Base-by-base conservation (phyloP, 1,139 yeast species). In the Wickerhamomyces sp. region DNA sequence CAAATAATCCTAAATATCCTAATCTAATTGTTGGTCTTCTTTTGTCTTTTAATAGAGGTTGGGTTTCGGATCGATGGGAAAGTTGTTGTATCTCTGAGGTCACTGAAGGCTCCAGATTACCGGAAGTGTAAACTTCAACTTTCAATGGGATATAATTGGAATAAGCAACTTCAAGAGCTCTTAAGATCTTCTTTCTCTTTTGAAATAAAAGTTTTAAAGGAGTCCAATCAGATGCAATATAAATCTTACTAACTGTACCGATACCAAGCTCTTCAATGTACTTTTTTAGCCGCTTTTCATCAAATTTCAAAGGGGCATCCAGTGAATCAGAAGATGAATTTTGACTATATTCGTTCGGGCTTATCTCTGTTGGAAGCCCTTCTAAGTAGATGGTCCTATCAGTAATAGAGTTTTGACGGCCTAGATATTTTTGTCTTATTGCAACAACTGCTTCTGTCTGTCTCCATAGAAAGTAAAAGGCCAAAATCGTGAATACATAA, bases 321-420 rank as follows among this genome's bases (percentile, higher is more conserved):
- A 47, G 29, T 8, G 52, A 43, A 12, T 47, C 51, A 6, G 46
- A 28, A 3, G 53, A 48, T 3, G 45, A 32, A 24, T 30, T 28
- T 12, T 32, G 33, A 16, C 39, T 41, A 34, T 52, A 54, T 3
- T 54, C 58, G 14, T 60, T 64, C 1, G 84, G 84, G 27, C 77
- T 54, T 38, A 86, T 64, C 31, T 76, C 74, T 0, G 79, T 78
- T 0, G 96, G 95, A 14, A 87, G 79, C 0, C 95, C 96, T 40
- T 87, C 82, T 19, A 87, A 60, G 37, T 86, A 65, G 39, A 88
- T 81, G 0, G 96, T 88, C 49, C 95, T 65, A 64, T 87, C 96
- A 0, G 96, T 87, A 41, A 87, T 76, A 8, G 94, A 81, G 56
- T 82, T 79, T 55, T 87, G 96, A 27, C 78, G 72, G 0, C 95